Base-by-base conservation (phyloP, 23 red algal genomes). In the Porphyridium purpureum region DNA sequence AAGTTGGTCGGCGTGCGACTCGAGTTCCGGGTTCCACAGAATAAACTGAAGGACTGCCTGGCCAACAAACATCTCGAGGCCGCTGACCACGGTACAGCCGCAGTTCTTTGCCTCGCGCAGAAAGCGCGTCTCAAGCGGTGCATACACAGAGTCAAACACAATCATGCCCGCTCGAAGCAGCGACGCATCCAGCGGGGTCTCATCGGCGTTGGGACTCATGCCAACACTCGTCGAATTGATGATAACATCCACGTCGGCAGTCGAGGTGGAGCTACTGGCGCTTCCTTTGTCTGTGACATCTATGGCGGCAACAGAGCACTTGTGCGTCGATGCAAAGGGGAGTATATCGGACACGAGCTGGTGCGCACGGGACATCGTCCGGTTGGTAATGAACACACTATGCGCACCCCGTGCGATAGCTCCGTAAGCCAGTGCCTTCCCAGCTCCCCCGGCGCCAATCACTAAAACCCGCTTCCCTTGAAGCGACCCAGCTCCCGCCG, bases 21-120 rank as follows among this genome's bases (percentile, higher is more conserved):
- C n/a, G n/a, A n/a, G n/a, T n/a, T 66, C 49, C 1, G 82, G 76
- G 48, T 73, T 80, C 79, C 90, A 98, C 36, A 80, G 21, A 31
- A 31, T 51, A 50, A 86, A 98, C 27, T 98, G 90, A 4, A 32
- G 27, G 1, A 55, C 80, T 8, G 90, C 90, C 59, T 98, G 90
- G 32, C 90, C 35, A 4, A 98, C 90, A 62, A 98, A 98, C 90
- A 98, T 98, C 61, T 98, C 90, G 21, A 98, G 15, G 5, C 90
- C 90, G 0, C 61, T 65, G 7, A 98, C 79, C 8, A 59, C 64
- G 11, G 47, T 48, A 33, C 90, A 85, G 29, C 90, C 90, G 2
- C 21, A 32, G 0, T 27, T 28, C 8, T 27, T 50, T 0, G 90
- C 90, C 17, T 85, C 78, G 0, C 34, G 33, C 57, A 98, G 41